phyloP scores from a whole-genome alignment of 768 basidiomycete species.

The Amyloporia xantha region DNA sequence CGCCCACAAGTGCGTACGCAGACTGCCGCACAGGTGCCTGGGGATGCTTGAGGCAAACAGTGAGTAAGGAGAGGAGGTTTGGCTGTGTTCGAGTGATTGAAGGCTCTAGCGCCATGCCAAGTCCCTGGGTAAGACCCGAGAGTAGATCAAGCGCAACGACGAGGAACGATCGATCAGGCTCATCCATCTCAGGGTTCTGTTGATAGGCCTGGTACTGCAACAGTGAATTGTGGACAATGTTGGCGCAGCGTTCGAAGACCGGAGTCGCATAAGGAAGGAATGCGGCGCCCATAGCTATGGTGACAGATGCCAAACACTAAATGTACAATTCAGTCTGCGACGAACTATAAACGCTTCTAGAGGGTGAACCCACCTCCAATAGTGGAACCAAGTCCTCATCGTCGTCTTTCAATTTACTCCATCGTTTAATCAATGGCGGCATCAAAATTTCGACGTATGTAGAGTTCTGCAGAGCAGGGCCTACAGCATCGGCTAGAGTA shows the following conservation, averaged over 20 bases:
- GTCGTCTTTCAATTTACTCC: conserved; percentile 86
- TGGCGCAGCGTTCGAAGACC: conserved; percentile 87
- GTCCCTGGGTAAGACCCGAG: conserved; percentile 91
- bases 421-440: conserved; percentile 87
- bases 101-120: conserved; percentile 71
- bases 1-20: conserved; percentile 96
- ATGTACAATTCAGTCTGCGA: not conserved
- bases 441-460: conserved; percentile 91
- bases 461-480: conserved; percentile 77
- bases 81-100: conserved; percentile 68
- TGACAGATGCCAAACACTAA: conserved; percentile 95
- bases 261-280: conserved; percentile 87
- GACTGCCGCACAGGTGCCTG: conserved; percentile 95
- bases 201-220: conserved; percentile 83
- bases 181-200: conserved; percentile 84
- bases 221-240: conserved; percentile 76
- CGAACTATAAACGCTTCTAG: not conserved
- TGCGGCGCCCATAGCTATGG: conserved; percentile 87
- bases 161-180: conserved; percentile 95
- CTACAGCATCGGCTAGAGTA: conserved; percentile 95
- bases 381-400: conserved; percentile 92
- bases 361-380: conserved; percentile 68
- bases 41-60: conserved; percentile 89
- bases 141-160: conserved; percentile 97
- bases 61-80: conserved; percentile 73